Conservation (phyloP, 352 stramenopile genomes). For the Thalassiosira mediterranea region DNA sequence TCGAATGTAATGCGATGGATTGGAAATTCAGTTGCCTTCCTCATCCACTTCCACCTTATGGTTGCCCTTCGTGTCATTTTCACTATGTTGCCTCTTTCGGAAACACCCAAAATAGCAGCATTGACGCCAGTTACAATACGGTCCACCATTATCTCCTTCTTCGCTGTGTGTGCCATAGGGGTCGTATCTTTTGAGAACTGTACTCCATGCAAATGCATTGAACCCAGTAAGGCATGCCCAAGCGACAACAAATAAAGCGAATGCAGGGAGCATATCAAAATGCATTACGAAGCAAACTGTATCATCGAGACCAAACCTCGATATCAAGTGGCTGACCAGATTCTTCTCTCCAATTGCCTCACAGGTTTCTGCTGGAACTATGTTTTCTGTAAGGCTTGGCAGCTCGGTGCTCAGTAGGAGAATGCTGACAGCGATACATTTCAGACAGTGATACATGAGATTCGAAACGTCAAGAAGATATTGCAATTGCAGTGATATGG, state of each 20-base stretch:
- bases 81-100: not conserved
- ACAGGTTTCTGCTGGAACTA: conserved; percentile 5
- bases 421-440: too few species aligned
- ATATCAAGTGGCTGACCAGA: not conserved
- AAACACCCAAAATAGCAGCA: conserved; percentile 25
- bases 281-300: conserved; percentile 21
- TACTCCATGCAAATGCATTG: conserved; percentile 26
- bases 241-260: conserved; percentile 10
- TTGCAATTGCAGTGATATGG: too few species aligned
- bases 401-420: conserved; percentile 13
- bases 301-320: conserved; percentile 15
- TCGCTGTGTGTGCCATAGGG: conserved; percentile 16
- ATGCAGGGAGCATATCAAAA: conserved; percentile 16
- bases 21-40: too few species aligned
- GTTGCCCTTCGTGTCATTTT: too few species aligned
- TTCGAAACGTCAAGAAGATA: too few species aligned
- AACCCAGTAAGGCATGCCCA: conserved; percentile 22
- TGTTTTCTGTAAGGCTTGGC: conserved; percentile 7
- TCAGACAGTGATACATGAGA: too few species aligned
- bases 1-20: too few species aligned
- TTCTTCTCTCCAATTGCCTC: conserved; percentile 6
- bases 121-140: conserved; percentile 21
- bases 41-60: too few species aligned
- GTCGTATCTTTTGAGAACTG: conserved; percentile 24
- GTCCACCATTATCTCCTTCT: conserved; percentile 14